phyloP scores from a whole-genome alignment of 768 basidiomycete genomes.

The Fistulinella prunicolor region DNA sequence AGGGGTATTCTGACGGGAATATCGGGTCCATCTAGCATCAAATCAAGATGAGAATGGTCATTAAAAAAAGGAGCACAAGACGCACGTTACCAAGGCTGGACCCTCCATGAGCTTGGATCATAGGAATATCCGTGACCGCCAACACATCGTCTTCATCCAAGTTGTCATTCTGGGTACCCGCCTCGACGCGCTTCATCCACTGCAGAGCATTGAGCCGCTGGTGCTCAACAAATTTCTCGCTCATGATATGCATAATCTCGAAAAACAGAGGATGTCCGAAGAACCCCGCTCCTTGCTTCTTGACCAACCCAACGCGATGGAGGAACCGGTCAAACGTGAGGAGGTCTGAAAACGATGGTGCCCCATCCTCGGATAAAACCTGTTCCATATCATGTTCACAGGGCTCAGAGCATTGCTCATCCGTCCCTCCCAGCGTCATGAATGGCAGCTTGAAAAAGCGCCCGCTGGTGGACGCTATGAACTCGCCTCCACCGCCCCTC shows the following conservation, averaged over 20 bases:
- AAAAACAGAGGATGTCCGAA: slow-evolving; percentile 46
- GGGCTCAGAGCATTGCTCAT: not conserved
- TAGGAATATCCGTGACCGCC: slow-evolving; percentile 4
- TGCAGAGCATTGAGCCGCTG: slow-evolving; percentile 16
- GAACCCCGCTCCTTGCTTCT: slow-evolving; percentile 33
- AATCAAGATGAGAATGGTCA: not conserved
- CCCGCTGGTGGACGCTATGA: slow-evolving; percentile 41
- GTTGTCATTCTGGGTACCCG: not conserved
- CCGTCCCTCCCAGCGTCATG: slow-evolving; percentile 23
- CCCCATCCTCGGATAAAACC: too few relatives aligned
- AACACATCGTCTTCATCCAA: slow-evolving; percentile 1
- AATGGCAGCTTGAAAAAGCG: slow-evolving; percentile 44
- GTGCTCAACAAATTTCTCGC: slow-evolving; percentile 2
- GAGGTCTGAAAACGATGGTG: slow-evolving; percentile 16
- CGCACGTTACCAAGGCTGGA: slow-evolving; percentile 31
- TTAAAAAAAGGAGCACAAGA: not conserved
- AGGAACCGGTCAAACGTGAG: slow-evolving; percentile 49
- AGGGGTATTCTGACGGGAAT: slow-evolving; percentile 37
- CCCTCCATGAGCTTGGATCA: slow-evolving; percentile 14
- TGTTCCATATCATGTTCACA: not conserved
- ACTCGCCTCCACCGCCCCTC: slow-evolving; percentile 43
- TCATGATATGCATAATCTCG: slow-evolving; percentile 30
- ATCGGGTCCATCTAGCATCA: slow-evolving; percentile 32
- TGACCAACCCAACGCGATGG: slow-evolving; percentile 37
- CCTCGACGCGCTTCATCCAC: slow-evolving; percentile 17